A percentile compares a stretch with the other conserved stretches of the same genome.
These are phyloP conservation scores for Aspergillus panamensis DNA, from an alignment of 495 filamentous ascomycete genomes.

Conservation along the genomic window DNA sequence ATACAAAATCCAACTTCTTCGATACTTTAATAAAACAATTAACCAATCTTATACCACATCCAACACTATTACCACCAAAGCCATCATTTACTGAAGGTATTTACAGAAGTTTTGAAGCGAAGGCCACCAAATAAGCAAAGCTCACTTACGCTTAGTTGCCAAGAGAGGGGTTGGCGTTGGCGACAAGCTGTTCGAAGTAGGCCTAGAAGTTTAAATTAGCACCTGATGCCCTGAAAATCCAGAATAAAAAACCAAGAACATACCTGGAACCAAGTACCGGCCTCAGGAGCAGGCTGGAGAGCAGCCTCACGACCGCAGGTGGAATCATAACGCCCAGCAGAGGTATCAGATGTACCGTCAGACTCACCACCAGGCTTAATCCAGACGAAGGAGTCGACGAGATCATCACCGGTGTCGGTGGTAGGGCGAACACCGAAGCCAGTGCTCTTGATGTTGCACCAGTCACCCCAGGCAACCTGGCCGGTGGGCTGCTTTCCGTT, in stretches of 20 bases:
- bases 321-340: constrained; percentile 63
- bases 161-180: constrained; percentile 59
- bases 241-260: constrained; percentile 1
- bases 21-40: neutral
- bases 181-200: constrained; percentile 67
- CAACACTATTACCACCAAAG: neutral
- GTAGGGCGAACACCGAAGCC: constrained; percentile 72
- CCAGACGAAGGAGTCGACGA: constrained; percentile 79
- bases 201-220: constrained; percentile 20
- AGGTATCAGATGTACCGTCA: constrained; percentile 67
- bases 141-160: constrained; percentile 3
- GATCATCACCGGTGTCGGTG: constrained; percentile 55
- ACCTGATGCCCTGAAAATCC: neutral
- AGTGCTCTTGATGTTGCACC: constrained; percentile 76
- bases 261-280: constrained; percentile 73
- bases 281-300: constrained; percentile 69
- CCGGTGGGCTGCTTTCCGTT: constrained; percentile 63
- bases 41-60: neutral
- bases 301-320: constrained; percentile 63
- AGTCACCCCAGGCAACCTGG: constrained; percentile 71
- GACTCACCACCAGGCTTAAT: constrained; percentile 81
- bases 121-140: neutral
- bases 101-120: constrained; percentile 6
- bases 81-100: constrained; percentile 8
- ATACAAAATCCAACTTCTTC: too few relatives aligned